A percentile compares a stretch with the other conserved stretches of the same genome.
These are phyloP conservation scores for Rubia balearica DNA, from an alignment of 305 asterid species.

Conservation along the genomic window DNA sequence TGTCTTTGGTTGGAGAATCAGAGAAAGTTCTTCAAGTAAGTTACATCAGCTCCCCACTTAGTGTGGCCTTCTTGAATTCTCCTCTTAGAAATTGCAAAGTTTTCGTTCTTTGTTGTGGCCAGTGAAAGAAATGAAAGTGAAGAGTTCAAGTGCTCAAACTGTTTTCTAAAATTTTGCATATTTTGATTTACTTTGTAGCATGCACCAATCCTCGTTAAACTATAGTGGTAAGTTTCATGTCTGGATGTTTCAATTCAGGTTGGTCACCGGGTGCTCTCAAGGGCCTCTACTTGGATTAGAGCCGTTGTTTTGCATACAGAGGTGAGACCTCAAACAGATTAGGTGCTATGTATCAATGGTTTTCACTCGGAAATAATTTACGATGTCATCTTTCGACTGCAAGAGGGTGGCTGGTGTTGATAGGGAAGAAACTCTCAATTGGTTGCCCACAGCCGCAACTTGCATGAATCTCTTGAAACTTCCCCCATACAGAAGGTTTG, in stretches of 20 bases:
- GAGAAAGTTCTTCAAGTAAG: conserved; percentile 86
- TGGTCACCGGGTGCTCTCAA: conserved; percentile 93
- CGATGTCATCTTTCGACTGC: conserved; percentile 5
- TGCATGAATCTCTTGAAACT: conserved; percentile 98
- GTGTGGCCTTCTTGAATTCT: neutral
- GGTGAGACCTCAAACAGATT: conserved; percentile 31
- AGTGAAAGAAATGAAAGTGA: too few species aligned
- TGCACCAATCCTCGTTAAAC: neutral
- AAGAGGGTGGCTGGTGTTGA: conserved; percentile 80
- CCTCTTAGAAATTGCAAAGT: neutral
- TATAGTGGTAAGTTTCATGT: neutral
- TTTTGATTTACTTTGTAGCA: neutral
- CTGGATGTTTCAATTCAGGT: conserved; percentile 33
- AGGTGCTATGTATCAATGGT: conserved; percentile 1
- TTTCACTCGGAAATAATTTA: conserved; percentile 7
- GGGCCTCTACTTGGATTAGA: conserved; percentile 98
- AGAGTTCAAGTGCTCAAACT: neutral
- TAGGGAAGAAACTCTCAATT: conserved; percentile 74
- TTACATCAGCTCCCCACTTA: neutral
- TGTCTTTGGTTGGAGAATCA: conserved; percentile 66
- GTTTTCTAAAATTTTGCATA: neutral
- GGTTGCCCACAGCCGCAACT: conserved; percentile 93
- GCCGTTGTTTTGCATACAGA: conserved; percentile 87
- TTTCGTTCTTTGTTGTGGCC: too few species aligned
- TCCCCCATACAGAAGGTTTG: conserved; percentile 89